Percentiles rank a stretch among this genome's conserved stretches.
Conservation (phyloP, 495 filamentous ascomycete genomes). For the Cudoniella acicularis region DNA sequence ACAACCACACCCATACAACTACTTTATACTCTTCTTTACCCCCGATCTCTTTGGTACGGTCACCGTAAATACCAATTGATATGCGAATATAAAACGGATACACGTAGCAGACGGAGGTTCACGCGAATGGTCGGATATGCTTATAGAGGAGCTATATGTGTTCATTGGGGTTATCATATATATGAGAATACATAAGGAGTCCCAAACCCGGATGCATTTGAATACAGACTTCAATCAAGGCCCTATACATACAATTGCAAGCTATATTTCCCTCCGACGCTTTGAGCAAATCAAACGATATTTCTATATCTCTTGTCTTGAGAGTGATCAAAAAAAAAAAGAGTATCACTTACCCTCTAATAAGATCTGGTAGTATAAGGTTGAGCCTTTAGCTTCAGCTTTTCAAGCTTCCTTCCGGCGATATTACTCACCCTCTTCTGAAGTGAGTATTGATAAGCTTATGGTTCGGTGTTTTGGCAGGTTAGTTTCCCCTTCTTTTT, state of each 20-base stretch:
- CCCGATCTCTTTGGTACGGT: slow-evolving; percentile 1
- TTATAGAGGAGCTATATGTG: slow-evolving; percentile 6
- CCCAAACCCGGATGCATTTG: not conserved
- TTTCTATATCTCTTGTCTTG: slow-evolving; percentile 2
- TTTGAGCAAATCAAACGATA: slow-evolving; percentile 8
- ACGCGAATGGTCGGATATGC: slow-evolving; percentile 2
- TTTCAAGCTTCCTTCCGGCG: slow-evolving; percentile 2
- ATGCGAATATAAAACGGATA: slow-evolving; percentile 1
- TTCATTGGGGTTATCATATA: slow-evolving; percentile 14
- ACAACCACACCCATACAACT: slow-evolving; percentile 6
- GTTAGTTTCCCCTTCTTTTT: too few species aligned
- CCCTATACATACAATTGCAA: slow-evolving; percentile 4
- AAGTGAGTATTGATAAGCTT: slow-evolving; percentile 5
- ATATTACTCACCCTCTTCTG: slow-evolving; percentile 12
- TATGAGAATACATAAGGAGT: slow-evolving; percentile 6
- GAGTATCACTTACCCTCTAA: not conserved
- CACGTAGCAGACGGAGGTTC: not conserved
- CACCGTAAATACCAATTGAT: slow-evolving; percentile 14
- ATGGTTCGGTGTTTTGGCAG: slow-evolving; percentile 9
- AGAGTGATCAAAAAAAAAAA: not conserved
- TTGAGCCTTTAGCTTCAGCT: slow-evolving; percentile 11
- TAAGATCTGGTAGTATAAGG: slow-evolving; percentile 15
- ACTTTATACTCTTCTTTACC: slow-evolving; percentile 14
- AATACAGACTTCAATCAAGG: slow-evolving; percentile 8
- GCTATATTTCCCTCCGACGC: slow-evolving; percentile 2